phyloP scores from a whole-genome alignment of 306 rosid genomes.

The Malus sylvestris region DNA sequence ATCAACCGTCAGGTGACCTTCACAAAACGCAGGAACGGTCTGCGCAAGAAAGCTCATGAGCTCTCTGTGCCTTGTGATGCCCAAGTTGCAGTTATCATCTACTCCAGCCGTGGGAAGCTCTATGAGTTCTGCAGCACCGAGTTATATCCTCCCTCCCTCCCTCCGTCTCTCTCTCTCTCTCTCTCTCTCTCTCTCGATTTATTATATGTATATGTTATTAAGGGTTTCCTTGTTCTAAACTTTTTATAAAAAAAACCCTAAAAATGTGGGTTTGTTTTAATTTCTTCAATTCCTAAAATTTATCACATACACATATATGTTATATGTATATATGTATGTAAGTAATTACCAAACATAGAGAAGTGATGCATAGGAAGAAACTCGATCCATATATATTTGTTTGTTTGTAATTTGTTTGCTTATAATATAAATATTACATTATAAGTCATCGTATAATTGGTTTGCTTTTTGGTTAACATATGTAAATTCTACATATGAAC shows the following conservation, averaged over 20 bases:
- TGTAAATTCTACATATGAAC: no score
- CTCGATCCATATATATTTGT: no score
- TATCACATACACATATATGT: not conserved
- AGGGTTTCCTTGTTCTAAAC: not conserved
- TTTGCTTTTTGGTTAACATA: not conserved
- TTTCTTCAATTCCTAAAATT: not conserved
- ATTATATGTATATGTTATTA: not conserved
- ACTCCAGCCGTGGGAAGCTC: conserved; percentile 76
- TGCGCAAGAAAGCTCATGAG: conserved; percentile 80
- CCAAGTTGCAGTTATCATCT: conserved; percentile 66
- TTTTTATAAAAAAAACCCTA: not conserved
- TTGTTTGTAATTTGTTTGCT: not conserved
- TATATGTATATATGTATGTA: no score
- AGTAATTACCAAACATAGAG: no score
- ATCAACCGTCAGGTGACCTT: conserved; percentile 78
- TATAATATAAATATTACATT: not conserved
- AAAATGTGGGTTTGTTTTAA: not conserved
- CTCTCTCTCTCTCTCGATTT: no score
- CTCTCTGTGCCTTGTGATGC: conserved; percentile 79
- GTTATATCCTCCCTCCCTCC: conserved; percentile 7
- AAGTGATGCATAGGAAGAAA: no score
- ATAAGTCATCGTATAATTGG: not conserved
- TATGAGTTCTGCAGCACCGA: conserved; percentile 65
- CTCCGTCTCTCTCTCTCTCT: no score
- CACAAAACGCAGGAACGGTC: conserved; percentile 67